A percentile compares a stretch with the other conserved stretches of the same genome.
These are phyloP conservation scores for Hirschioporus abietinus DNA, from an alignment of 768 basidiomycete species.

Conservation along the genomic window DNA sequence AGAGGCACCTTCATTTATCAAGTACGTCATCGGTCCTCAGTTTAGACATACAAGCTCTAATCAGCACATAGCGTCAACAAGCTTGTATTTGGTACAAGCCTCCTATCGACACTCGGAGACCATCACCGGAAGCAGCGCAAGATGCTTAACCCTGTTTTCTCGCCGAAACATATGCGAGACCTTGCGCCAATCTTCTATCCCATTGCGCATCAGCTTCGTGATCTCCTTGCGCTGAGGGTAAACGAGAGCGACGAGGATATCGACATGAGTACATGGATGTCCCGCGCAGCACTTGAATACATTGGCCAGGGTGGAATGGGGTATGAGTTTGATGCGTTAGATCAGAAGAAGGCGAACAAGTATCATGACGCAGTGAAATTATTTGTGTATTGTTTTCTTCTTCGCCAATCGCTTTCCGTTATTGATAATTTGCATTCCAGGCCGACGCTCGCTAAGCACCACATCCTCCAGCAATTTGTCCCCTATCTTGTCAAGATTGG, in stretches of 20 bases:
- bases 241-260: slow-evolving; percentile 18
- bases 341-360: slow-evolving; percentile 26
- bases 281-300: slow-evolving; percentile 44
- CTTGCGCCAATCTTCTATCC: slow-evolving; percentile 40
- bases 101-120: slow-evolving; percentile 33
- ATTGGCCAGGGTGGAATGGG: slow-evolving; percentile 22
- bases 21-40: slow-evolving; percentile 11
- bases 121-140: slow-evolving; percentile 45
- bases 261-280: slow-evolving; percentile 29
- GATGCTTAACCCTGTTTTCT: slow-evolving; percentile 43
- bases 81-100: slow-evolving; percentile 41
- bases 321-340: slow-evolving; percentile 25
- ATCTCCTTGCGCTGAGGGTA: neutral
- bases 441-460: too few relatives aligned
- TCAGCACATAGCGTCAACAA: slow-evolving; percentile 33
- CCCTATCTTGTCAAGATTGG: neutral
- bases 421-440: too few relatives aligned
- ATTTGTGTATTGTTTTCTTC: neutral
- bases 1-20: slow-evolving; percentile 12
- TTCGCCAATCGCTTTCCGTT: neutral
- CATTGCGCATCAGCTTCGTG: slow-evolving; percentile 38
- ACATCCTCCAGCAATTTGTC: neutral
- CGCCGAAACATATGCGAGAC: slow-evolving; percentile 37
- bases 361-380: slow-evolving; percentile 24
- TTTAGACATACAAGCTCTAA: neutral